A percentile compares a stretch with the other conserved stretches of the same genome.
Conservation (phyloP, 306 rosid genomes). For the Cotoneaster glaucophyllus region DNA sequence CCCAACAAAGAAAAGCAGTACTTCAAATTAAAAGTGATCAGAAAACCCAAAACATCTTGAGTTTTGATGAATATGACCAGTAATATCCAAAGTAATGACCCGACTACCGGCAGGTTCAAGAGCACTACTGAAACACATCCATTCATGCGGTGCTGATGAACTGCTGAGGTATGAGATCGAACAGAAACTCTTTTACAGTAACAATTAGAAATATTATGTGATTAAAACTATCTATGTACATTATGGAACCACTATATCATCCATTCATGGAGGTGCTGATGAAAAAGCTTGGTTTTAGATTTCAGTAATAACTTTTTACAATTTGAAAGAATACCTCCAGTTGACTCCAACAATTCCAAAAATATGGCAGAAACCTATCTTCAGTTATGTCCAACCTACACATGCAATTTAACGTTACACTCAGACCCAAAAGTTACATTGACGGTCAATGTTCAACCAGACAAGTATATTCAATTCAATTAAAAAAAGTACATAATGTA, state of each 20-base stretch:
- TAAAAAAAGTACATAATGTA: background rate
- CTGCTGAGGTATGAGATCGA: background rate
- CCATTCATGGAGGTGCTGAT: background rate
- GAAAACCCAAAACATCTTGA: background rate
- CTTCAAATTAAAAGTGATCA: background rate
- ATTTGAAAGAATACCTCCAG: constrained; percentile 40
- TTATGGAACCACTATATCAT: background rate
- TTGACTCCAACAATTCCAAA: constrained; percentile 57
- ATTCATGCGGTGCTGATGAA: background rate
- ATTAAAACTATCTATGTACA: background rate
- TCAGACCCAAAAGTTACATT: background rate
- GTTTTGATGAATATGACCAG: background rate
- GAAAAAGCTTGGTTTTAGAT: background rate
- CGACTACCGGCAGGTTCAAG: background rate
- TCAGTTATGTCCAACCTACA: constrained; percentile 60
- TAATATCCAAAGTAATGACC: background rate
- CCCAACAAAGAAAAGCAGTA: background rate
- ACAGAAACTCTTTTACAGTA: background rate
- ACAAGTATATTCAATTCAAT: background rate
- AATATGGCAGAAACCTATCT: constrained; percentile 46
- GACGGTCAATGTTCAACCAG: background rate
- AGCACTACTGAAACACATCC: background rate
- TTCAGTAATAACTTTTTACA: background rate
- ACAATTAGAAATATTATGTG: background rate
- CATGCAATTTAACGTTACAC: constrained; percentile 14